Evolutionary conservation across 139 green algal genomes (phyloP).

Genomic region (Nannochloris sp.): DNA sequence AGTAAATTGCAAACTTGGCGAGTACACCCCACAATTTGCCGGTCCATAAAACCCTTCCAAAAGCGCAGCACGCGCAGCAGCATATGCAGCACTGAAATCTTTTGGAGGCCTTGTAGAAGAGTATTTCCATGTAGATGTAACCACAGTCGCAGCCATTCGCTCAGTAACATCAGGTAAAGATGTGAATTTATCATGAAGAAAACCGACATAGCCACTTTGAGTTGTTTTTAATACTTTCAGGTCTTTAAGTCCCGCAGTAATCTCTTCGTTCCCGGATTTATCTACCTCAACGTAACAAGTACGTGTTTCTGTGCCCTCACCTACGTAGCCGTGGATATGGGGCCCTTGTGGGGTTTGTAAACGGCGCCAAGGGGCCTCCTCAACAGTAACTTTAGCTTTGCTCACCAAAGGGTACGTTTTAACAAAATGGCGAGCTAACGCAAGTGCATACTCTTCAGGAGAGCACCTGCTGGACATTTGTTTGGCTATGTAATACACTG

Average conservation of each 20-base stretch:
- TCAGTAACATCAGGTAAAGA: conserved; percentile 75
- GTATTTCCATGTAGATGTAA: conserved; percentile 76
- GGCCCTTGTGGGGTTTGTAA: background rate
- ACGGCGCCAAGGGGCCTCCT: conserved; percentile 80
- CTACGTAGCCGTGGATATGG: conserved; percentile 31
- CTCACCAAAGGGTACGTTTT: conserved; percentile 66
- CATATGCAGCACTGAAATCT: background rate
- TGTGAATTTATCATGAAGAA: conserved; percentile 83
- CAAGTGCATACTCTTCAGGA: conserved; percentile 80
- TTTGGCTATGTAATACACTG: conserved; percentile 83
- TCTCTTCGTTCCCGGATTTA: conserved; percentile 41
- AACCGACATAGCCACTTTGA: conserved; percentile 89
- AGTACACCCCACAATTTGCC: conserved; percentile 73
- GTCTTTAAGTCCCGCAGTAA: conserved; percentile 54
- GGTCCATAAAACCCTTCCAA: conserved; percentile 75
- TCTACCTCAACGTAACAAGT: conserved; percentile 54
- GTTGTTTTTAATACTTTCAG: conserved; percentile 82
- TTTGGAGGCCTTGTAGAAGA: background rate
- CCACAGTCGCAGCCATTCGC: conserved; percentile 79
- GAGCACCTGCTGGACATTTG: conserved; percentile 44
- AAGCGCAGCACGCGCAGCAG: conserved; percentile 7
- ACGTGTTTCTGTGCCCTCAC: conserved; percentile 18
- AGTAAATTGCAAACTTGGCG: conserved; percentile 86
- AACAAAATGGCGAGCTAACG: conserved; percentile 81
- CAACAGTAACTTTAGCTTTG: conserved; percentile 76